Percentiles rank a stretch among this genome's conserved stretches.
phyloP scores from a whole-genome alignment of 805 yeast species.

The Sugiyamaella valdiviana region DNA sequence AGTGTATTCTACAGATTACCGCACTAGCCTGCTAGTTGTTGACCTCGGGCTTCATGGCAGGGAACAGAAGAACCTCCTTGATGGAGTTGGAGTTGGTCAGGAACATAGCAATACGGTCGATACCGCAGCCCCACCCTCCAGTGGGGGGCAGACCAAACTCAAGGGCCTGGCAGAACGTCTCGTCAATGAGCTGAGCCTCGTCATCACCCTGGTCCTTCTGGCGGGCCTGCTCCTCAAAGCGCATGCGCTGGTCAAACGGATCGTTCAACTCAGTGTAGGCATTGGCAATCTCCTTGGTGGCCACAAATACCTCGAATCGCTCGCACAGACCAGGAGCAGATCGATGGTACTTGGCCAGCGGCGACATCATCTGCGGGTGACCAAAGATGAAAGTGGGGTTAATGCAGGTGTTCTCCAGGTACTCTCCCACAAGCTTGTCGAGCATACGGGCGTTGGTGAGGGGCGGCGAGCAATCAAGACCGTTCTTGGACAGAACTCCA shows the following conservation, averaged over 20 bases:
- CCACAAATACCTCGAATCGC: constrained; percentile 96
- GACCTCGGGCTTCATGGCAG: constrained; percentile 94
- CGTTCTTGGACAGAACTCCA: constrained; percentile 67
- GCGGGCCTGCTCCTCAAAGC: constrained; percentile 98
- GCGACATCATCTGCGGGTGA: constrained; percentile 99
- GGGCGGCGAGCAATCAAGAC: constrained; percentile 84
- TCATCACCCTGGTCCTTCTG: constrained; percentile 99
- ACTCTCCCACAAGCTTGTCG: constrained; percentile 95
- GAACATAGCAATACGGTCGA: constrained; percentile 97
- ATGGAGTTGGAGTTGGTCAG: constrained; percentile 93
- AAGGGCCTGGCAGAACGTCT: constrained; percentile 93
- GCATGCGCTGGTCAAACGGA: constrained; percentile 95
- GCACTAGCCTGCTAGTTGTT: constrained; percentile 19
- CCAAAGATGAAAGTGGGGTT: constrained; percentile 98
- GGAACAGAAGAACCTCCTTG: constrained; percentile 96
- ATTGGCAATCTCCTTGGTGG: constrained; percentile 95
- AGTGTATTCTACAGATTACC: neutral
- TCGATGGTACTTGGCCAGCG: constrained; percentile 94
- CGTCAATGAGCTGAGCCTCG: constrained; percentile 95
- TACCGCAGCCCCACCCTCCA: constrained; percentile 99
- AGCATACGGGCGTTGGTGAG: constrained; percentile 98
- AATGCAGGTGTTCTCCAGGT: constrained; percentile 80
- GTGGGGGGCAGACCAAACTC: constrained; percentile 99
- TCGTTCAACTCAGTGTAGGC: constrained; percentile 99
- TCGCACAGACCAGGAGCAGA: constrained; percentile 91